Evolutionary conservation across 345 rosid genomes (phyloP), one percentile per base, ranked within the genome.

Genomic region (Geranium brycei): DNA sequence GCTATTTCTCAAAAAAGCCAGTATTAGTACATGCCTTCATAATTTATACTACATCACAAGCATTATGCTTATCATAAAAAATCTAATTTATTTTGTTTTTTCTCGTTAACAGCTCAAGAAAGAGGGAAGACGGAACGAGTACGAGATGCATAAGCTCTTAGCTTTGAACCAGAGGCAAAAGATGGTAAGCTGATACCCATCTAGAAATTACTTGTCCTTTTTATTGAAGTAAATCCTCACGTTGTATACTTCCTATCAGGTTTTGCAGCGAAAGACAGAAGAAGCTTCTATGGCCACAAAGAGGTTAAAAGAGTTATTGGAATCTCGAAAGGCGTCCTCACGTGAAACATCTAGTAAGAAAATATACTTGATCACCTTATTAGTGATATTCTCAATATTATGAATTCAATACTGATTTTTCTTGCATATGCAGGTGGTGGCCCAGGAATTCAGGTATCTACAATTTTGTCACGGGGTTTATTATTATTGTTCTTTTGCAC

Each of bases 211-310:
- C 7, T 69, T 64, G 10, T 59, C 41, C 32, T 72, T 62, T 41
- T 14, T 40, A 12, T 18, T 59, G 61, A 55, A 47, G 65, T 23
- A 61, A 51, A 51, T 65, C 19, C 51, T 63, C 38, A 64, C 17
- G 69, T 13, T 63, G 58, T 59, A 32, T 35, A 31, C 23, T 63
- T 66, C 57, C 31, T 12, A 23, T 67, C 70, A 93, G 97, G 97
- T 93, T 74, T 75, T 93, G 80, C 99, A 93, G 77, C 83, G 97
- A 72, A 93, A 93, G 82, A 85, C 88, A 68, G 96, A 93, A 79
- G 99, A 93, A 79, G 99, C 99, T 69, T 73, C 96, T 58, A 77
- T 88, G 88, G 99, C 91, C 57, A 93, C 92, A 56, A 93, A 88
- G 75, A 85, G 97, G 82, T 82, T 93, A 35, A 93, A 93, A 75